Evolutionary conservation across 2,329 filamentous ascomycete species (phyloP), one percentile per base, ranked within the genome.

Genomic region (Aspergillus ibericus): DNA sequence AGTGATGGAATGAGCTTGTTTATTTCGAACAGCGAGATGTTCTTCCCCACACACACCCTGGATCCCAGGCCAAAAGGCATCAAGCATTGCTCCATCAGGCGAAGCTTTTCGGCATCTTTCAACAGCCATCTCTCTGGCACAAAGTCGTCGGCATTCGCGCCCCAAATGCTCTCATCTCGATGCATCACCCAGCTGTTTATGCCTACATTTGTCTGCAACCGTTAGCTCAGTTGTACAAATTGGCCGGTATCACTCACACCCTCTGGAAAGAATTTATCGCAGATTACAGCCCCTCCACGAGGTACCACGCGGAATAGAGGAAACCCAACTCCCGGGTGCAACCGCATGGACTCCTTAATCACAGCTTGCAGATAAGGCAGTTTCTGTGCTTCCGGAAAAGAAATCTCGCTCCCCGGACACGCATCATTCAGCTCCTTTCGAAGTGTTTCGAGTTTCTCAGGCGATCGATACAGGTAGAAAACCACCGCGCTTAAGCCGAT

Each of bases 401-500:
- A 55, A 29, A 54, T 38, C 2, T 58, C 36, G 4, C 51, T 47
- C 3, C 16, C 50, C 7, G 53, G 46, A 13, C 55, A 35, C 4
- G 85, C 85, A 0, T 76, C 76, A 66, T 91, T 88, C 0, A 92
- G 72, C 70, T 92, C 89, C 1, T 75, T 65, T 67, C 83, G 82
- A 4, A 71, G 52, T 8, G 63, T 61, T 7, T 18, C 38, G 47
- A 68, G 47, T 36, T 62, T 63, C 13, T 55, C 36, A 0, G 87
- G 86, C 66, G 86, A 84, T 68, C 87, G 87, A 35, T 92, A 80
- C 3, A 93, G 76, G 72, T 86, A 87, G 75, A 93, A 93, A 68
- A 93, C 90, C 0, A 92, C 83, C 6, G 86, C 82, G 5, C 84
- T 84, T 0, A 93, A 80, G 6, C 84, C 86, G 68, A 93, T 93